Base-by-base conservation (phyloP, 306 rosid genomes). In the Cyclanthera cordifolia region DNA sequence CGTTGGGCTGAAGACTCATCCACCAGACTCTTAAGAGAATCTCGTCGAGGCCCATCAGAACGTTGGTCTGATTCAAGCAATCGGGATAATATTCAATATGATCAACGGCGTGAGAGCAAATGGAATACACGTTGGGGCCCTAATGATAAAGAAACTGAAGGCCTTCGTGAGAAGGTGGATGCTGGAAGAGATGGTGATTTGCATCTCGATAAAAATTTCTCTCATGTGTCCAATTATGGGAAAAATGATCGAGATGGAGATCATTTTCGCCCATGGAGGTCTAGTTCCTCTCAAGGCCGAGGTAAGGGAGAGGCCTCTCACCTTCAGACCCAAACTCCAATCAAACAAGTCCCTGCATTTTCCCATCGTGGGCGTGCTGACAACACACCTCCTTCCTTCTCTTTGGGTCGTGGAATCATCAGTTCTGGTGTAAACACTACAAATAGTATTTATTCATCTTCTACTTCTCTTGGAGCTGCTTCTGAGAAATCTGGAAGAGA, bases 41-140 rank as follows among this genome's bases (percentile, higher is more conserved):
- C 80, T 46, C 93, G 86, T 2, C 98, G 91, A 43, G 83, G 61
- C 60, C 47, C 84, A 21, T 75, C 93, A 21, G 96, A 89, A 19
- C 74, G 91, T 27, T 76, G 95, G 96, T 77, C 80, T 52, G 93
- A 85, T 73, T 77, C 88, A 5, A 73, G 82, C 72, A 89, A 83
- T 74, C 83, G 68, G 74, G 96, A 89, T 25, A 46, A 25, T 21
- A 53, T 74, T 54, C 82, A 83, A 73, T 81, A 75, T 46, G 98
- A 92, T 30, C 98, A 84, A 51, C 85, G 86, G 37, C 95, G 95
- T 52, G 93, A 87, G 79, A 92, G 84, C 83, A 92, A 88, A 80
- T 86, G 98, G 98, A 92, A 87, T 78, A 78, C 96, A 0, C 95
- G 98, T 19, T 89, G 98, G 95, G 98, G 96, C 14, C 96, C 88